Base-by-base conservation (phyloP, 2,329 filamentous ascomycete species). In the Botrytis hyacinthi region DNA sequence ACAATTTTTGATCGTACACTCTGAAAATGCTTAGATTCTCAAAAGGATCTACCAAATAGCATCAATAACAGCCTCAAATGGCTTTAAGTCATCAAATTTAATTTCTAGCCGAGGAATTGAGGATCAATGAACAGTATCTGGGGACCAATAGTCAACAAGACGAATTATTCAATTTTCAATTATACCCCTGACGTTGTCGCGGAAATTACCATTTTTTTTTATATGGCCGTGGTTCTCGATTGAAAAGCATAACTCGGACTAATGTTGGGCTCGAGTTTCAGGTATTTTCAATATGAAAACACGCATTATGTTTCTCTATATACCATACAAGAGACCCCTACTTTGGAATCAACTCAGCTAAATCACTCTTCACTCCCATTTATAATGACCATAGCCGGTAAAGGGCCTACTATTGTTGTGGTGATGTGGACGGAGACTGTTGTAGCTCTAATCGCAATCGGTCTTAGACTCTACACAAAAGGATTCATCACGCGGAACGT, bases 351-450 rank as follows among this genome's bases (percentile, higher is more conserved):
- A 6, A 51, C 5, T 51, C 48, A 51, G 48, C 26, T 48, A 2
- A 4, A 48, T 4, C 51, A 51, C 8, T 63, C 12, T 67, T 12
- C 40, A 35, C 63, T 67, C 6, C 44, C 4, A 37, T 14, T n/a
- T 22, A 20, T 9, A n/a, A 74, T 74, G 70, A 14, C 57, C 18
- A 51, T 75, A 32, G 73, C 69, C 9, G 73, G 74, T 42, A 42
- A 61, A 72, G 75, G 75, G 26, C 71, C 71, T 40, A 75, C 63
- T 29, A 72, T 76, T 57, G 70, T 75, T 42, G 72, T 48, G 7
- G 72, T 73, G 2, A 72, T 76, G 63, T 76, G 75, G 74, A 51
- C 48, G n/a, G 74, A 76, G 69, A 74, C 75, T 18, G 42, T 22
- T 18, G 16, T 76, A 26, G 74, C 75, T 9, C 42, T 75, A 2